phyloP scores from a whole-genome alignment of 495 filamentous ascomycete species.

The Talaromyces thailandensis region DNA sequence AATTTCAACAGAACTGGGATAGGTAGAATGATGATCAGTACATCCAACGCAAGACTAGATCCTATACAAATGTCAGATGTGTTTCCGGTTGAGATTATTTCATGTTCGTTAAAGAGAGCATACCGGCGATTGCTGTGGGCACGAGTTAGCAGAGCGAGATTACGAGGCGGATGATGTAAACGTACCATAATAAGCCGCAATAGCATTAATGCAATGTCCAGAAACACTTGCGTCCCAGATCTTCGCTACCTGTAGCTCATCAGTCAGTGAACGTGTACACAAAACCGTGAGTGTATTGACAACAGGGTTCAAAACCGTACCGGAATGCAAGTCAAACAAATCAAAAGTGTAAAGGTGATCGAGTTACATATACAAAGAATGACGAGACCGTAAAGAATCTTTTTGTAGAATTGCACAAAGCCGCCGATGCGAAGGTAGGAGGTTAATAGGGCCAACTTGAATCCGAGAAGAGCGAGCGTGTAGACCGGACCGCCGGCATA shows the following conservation, averaged over 20 bases:
- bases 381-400: conserved; percentile 22
- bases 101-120: background rate
- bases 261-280: background rate
- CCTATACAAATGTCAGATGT: conserved; percentile 3
- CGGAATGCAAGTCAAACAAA: conserved; percentile 28
- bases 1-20: conserved; percentile 33
- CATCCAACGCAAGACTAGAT: conserved; percentile 34
- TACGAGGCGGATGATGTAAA: conserved; percentile 14
- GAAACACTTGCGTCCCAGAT: conserved; percentile 36
- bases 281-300: background rate
- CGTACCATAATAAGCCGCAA: conserved; percentile 34
- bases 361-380: conserved; percentile 28
- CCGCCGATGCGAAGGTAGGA: conserved; percentile 42
- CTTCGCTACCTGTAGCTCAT: conserved; percentile 21
- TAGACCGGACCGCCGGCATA: conserved; percentile 22
- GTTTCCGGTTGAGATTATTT: too few relatives aligned
- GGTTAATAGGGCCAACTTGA: conserved; percentile 41
- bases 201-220: conserved; percentile 29
- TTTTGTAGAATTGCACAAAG: conserved; percentile 28
- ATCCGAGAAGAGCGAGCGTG: conserved; percentile 32
- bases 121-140: background rate
- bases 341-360: conserved; percentile 15
- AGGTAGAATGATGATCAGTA: conserved; percentile 41
- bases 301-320: conserved; percentile 11
- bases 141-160: conserved; percentile 8